Evolutionary conservation across 164 flowering plant species (phyloP).

Genomic region (Magnolia kwangsiensis): DNA sequence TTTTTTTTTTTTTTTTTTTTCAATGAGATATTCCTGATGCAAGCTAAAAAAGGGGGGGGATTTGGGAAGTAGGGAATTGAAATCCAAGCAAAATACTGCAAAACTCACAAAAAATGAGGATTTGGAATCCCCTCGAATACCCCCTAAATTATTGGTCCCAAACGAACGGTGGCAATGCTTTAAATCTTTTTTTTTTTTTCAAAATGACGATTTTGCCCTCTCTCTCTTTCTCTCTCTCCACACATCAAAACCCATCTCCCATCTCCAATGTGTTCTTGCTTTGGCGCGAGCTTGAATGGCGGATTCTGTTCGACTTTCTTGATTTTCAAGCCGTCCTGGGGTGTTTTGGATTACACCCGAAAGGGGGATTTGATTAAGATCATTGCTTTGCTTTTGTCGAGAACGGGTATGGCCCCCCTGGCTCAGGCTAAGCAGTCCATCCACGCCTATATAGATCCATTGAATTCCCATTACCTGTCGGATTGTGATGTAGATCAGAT

Average conservation of each 20-base stretch:
- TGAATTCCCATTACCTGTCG: constrained; percentile 26
- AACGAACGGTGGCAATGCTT: too few species aligned
- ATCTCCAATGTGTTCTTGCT: constrained; percentile 55
- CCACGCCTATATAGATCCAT: constrained; percentile 18
- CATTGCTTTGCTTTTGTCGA: constrained; percentile 15
- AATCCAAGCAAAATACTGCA: too few species aligned
- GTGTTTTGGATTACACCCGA: constrained; percentile 44
- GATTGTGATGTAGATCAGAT: constrained; percentile 25
- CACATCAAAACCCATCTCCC: background rate
- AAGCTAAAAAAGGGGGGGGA: too few species aligned
- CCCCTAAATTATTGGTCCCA: too few species aligned
- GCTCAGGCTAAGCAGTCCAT: too few species aligned
- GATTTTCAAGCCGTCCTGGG: constrained; percentile 55
- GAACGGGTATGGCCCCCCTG: constrained; percentile 9
- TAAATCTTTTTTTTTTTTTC: too few species aligned
- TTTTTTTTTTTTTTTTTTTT: too few species aligned
- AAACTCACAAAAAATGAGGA: too few species aligned
- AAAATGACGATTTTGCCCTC: too few species aligned
- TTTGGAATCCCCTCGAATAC: too few species aligned
- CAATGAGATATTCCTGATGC: too few species aligned
- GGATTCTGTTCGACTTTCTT: constrained; percentile 34
- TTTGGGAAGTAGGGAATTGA: too few species aligned
- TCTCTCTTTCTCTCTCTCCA: background rate
- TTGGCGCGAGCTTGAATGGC: constrained; percentile 43
- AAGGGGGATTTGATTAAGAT: constrained; percentile 32